phyloP scores from a whole-genome alignment of 2,329 filamentous ascomycete genomes.

The Arthrobotrys iridis region DNA sequence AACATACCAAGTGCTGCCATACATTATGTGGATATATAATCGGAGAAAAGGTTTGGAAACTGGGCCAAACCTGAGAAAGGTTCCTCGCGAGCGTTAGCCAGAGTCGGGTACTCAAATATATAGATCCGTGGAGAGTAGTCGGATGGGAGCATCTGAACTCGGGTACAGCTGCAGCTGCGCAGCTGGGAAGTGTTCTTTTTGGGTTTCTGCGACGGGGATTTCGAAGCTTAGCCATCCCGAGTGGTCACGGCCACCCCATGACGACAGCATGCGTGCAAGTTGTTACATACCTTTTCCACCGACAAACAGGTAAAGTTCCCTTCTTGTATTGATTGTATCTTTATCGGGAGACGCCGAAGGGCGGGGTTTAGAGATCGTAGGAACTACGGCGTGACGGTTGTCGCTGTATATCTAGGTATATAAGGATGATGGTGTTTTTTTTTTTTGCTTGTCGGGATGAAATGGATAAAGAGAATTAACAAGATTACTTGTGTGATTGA shows the following conservation, averaged over 20 bases:
- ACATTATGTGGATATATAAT: conserved; percentile 52
- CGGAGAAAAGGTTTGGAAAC: conserved; percentile 48
- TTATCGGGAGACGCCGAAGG: neutral
- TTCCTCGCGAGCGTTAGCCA: conserved; percentile 43
- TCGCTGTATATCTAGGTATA: neutral
- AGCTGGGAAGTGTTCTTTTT: too few species aligned
- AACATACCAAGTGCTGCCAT: conserved; percentile 54
- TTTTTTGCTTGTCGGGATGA: too few species aligned
- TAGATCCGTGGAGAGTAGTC: too few species aligned
- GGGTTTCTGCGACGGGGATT: conserved; percentile 1
- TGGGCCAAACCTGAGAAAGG: conserved; percentile 35
- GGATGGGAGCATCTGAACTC: conserved; percentile 38
- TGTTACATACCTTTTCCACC: conserved; percentile 52
- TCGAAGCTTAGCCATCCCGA: neutral
- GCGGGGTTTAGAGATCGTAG: neutral
- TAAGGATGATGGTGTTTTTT: too few species aligned
- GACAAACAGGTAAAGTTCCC: conserved; percentile 46
- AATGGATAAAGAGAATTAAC: neutral
- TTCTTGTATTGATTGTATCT: too few species aligned
- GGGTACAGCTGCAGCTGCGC: too few species aligned
- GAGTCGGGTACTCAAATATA: conserved; percentile 17
- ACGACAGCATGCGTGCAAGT: conserved; percentile 51
- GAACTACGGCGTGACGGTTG: too few species aligned
- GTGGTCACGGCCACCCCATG: conserved; percentile 32
- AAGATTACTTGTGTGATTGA: neutral